Conservation (phyloP, 139 green algal species). For the Coelastrella sp. region DNA sequence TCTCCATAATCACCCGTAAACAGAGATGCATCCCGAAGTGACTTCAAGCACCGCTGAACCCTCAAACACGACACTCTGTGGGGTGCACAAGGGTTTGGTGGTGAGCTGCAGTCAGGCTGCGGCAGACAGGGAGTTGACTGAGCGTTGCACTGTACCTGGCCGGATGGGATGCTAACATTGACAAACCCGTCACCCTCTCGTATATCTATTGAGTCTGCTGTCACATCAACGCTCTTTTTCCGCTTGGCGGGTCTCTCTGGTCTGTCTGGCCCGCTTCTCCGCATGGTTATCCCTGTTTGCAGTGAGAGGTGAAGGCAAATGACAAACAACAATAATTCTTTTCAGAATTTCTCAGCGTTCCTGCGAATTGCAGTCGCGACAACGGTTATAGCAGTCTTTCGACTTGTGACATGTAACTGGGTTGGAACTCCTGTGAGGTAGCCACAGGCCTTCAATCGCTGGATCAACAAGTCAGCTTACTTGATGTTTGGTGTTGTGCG, state of each 20-base stretch:
- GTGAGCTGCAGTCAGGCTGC: not conserved
- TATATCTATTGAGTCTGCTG: not conserved
- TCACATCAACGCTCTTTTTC: not conserved
- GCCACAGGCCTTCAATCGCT: too few relatives aligned
- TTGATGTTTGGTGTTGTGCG: too few relatives aligned
- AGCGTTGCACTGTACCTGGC: not conserved
- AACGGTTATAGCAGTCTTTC: too few relatives aligned
- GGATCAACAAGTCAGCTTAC: too few relatives aligned
- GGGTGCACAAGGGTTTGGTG: not conserved
- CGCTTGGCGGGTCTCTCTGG: not conserved
- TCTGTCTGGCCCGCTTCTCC: not conserved
- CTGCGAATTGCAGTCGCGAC: too few relatives aligned
- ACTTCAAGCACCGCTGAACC: conserved; percentile 37
- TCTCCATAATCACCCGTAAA: conserved; percentile 7
- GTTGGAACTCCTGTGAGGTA: too few relatives aligned
- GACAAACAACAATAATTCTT: too few relatives aligned
- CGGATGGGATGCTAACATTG: not conserved
- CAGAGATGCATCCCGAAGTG: not conserved
- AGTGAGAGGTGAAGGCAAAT: too few relatives aligned
- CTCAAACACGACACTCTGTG: not conserved
- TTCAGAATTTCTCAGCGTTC: too few relatives aligned
- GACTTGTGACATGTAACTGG: too few relatives aligned
- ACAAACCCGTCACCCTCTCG: conserved; percentile 26
- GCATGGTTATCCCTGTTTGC: too few relatives aligned
- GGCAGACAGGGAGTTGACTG: not conserved